Conservation (phyloP, 345 rosid genomes). For the Fremontodendron californicum region DNA sequence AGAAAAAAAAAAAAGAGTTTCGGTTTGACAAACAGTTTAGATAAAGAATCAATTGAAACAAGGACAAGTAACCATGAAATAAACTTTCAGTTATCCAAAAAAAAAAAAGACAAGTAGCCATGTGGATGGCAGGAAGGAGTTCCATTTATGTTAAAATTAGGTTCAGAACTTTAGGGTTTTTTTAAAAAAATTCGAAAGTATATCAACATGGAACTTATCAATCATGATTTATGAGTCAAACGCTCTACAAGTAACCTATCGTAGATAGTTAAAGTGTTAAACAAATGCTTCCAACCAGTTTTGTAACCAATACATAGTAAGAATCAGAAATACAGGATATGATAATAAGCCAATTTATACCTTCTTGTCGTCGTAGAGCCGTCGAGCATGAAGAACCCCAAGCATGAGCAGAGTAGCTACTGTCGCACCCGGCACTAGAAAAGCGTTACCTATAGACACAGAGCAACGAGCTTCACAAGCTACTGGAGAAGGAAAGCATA, state of each 20-base stretch:
- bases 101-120: not conserved
- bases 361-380: slow-evolving; percentile 87
- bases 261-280: not conserved
- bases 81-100: too few relatives aligned
- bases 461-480: slow-evolving; percentile 8
- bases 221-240: not conserved
- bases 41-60: not conserved
- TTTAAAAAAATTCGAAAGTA: not conserved
- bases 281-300: not conserved
- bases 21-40: not conserved
- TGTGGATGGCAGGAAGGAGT: not conserved
- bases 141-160: not conserved
- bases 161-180: not conserved
- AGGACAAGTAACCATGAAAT: too few relatives aligned
- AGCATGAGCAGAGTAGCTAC: slow-evolving; percentile 91
- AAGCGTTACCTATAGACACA: slow-evolving; percentile 50
- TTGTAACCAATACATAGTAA: not conserved
- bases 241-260: not conserved
- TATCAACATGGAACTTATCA: not conserved
- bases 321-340: not conserved
- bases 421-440: slow-evolving; percentile 86
- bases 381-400: slow-evolving; percentile 91
- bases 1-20: not conserved
- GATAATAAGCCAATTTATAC: slow-evolving; percentile 24
- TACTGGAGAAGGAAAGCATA: not conserved